Evolutionary conservation across 768 basidiomycete genomes (phyloP), one percentile per base, ranked within the genome.

Genomic region (Kwoniella botswanensis): DNA sequence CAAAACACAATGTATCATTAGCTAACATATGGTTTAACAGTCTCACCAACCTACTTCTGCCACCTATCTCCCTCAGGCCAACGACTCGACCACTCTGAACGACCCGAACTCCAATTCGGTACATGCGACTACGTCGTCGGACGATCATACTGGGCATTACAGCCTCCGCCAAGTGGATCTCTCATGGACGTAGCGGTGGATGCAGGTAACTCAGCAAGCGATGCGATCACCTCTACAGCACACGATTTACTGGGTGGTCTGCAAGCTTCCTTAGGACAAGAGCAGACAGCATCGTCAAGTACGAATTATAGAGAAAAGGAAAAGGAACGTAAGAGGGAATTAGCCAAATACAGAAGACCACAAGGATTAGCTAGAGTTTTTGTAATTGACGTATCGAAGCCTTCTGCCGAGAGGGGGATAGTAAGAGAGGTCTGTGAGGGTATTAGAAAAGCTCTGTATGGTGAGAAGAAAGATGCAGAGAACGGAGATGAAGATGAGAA

Each of bases 101-200:
- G 94, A 9, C 92, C 91, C 18, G 97, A 99, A 83, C 85, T 99
- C 29, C 90, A 88, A 74, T 90, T 90, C 81, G 97, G 97, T 2
- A 98, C 94, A 0, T 88, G 97, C 61, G 97, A 98, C 82, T 95
- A 97, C 74, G 86, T 86, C 4, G 95, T 95, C 11, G 87, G 90
- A 0, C 85, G 89, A 71, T 89, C 90, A 57, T 99, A 99, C 79
- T 94, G 93, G 92, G 92, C 94, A 2, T 73, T 77, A 43, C 84
- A 85, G 67, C 76, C 84, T 35, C 72, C 79, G 7, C 73, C 73
- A 11, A 70, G 76, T 12, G 79, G 77, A 4, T 77, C 76, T 4
- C 56, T 71, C 3, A 46, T 74, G 4, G 78, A 78, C 54, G 70
- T 77, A 86, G 88, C 18, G 85, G 86, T 35, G 85, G 87, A 71